A percentile compares a stretch with the other conserved stretches of the same genome.
These are phyloP conservation scores for Cadophora malorum DNA, from an alignment of 2,329 filamentous ascomycete species.

Conservation along the genomic window DNA sequence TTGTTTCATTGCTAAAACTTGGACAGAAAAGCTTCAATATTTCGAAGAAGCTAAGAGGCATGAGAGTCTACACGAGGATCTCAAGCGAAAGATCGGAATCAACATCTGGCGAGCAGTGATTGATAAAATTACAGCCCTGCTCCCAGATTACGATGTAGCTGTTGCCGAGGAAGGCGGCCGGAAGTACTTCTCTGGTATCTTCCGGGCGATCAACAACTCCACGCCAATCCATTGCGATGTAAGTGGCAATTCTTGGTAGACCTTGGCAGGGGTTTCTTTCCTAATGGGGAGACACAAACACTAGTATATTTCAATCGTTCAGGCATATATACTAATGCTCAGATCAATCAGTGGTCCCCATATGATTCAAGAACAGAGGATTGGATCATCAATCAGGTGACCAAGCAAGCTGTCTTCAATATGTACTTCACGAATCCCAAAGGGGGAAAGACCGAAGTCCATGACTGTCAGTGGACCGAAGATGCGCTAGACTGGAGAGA, in stretches of 20 bases:
- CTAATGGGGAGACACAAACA: neutral
- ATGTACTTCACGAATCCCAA: slow-evolving; percentile 18
- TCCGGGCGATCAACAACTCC: slow-evolving; percentile 44
- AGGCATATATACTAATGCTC: neutral
- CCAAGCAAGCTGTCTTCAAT: slow-evolving; percentile 19
- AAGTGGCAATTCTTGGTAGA: neutral
- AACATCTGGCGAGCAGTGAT: slow-evolving; percentile 10
- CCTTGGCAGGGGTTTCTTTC: too few relatives aligned
- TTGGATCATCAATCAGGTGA: slow-evolving; percentile 23
- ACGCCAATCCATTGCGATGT: slow-evolving; percentile 43
- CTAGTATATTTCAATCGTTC: neutral
- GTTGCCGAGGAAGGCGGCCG: slow-evolving; percentile 6
- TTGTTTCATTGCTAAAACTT: neutral
- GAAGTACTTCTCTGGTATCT: slow-evolving; percentile 49
- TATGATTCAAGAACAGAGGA: slow-evolving; percentile 30
- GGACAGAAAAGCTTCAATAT: neutral
- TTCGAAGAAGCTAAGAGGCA: neutral
- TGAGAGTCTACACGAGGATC: slow-evolving; percentile 1
- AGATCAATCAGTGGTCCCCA: slow-evolving; percentile 21
- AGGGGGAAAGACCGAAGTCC: slow-evolving; percentile 10
- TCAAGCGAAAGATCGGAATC: neutral
- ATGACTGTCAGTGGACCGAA: slow-evolving; percentile 12
- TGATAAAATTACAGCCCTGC: neutral
- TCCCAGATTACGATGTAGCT: slow-evolving; percentile 13
- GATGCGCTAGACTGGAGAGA: slow-evolving; percentile 14